Evolutionary conservation across 495 filamentous ascomycete species (phyloP), one percentile per base, ranked within the genome.

Genomic region (Mycothermus thermophilus): DNA sequence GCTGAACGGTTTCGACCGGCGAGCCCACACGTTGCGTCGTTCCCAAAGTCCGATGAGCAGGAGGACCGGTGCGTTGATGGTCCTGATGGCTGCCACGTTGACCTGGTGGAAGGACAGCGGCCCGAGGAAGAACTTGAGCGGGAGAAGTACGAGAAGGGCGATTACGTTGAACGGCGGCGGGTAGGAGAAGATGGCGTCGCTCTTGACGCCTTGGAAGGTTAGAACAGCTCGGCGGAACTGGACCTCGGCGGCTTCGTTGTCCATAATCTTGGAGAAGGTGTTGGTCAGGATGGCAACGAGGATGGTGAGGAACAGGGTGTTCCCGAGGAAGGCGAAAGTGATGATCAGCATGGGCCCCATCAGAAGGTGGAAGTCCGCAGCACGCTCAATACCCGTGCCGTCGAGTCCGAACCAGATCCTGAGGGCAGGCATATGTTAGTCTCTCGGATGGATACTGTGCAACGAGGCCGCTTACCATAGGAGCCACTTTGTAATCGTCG

Each of bases 291-390:
- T 77, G 8, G 75, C 71, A 2, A 79, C 72, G 0, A 79, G 59
- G 36, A 79, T 74, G 8, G 75, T 78, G 15, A 79, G 56, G 59
- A 79, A 77, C n/a, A 79, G 62, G 4, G 74, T 79, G 48, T 79
- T 77, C 24, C 74, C 74, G 8, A 79, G 54, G 37, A 77, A 75
- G 8, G 74, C 71, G 44, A 77, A 79, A 2, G 66, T 59, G 35
- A 77, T 59, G 60, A 77, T 75, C 13, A 79, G 54, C 4, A 64
- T 57, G 0, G 74, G 74, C 3, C 74, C 74, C 5, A 77, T 60
- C 13, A 75, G 41, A 45, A 55, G 54, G 49, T 79, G 74, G 44
- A 79, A 69, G 5, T 67, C 63, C 8, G 60, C 57, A 0, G 72
- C 69, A 27, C 64, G 52, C 42, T 75, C 59, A 34, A 79, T 73